Base-by-base conservation (phyloP, 2,329 filamentous ascomycete species). In the Colletotrichum tanaceti region DNA sequence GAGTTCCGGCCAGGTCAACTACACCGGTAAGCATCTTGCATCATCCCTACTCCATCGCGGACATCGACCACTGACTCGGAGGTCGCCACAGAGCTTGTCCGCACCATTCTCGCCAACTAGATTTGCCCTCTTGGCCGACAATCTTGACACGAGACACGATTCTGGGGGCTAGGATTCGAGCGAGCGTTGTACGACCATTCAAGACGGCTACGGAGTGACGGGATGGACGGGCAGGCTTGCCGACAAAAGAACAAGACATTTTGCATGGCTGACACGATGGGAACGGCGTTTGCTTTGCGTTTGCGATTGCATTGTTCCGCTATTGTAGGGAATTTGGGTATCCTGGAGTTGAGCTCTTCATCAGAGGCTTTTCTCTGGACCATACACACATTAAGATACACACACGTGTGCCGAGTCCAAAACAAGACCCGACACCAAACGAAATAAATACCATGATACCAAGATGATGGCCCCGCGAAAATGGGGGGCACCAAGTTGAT, bases 1-100 rank as follows among this genome's bases (percentile, higher is more conserved):
- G 70, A 96, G 91, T 82, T 95, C 91, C 64, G 94, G 95, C 74
- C 94, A 98, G 87, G 93, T 99, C 81, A 97, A 98, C 85, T 99
- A 99, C 82, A 94, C 92, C 73, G 94, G 93, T 96, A 85, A 72
- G 90, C 79, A 35, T 43, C 9, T 55, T 3, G 10, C 2, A 4
- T 13, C 20, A 41, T 41, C 41, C 16, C 9, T 10, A 6, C 18
- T 22, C 16, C 22, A 35, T 14, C 14, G 3, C 6, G 1, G 20
- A 35, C 1, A 3, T 2, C 6, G 20, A 46, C 24, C 11, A 14
- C 58, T 70, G 18, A 68, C 39, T 9, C 6, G 43, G 38, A 7
- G 7, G 16, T 7, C 14, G 9, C 18, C n/a, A 4, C 73, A 93
- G 92, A 96, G 71, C 90, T 96, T 69, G 92, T 96, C 76, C 90